Base-by-base conservation (phyloP, 2,329 filamentous ascomycete species). In the Ophiocordyceps camponoti-leonardi region DNA sequence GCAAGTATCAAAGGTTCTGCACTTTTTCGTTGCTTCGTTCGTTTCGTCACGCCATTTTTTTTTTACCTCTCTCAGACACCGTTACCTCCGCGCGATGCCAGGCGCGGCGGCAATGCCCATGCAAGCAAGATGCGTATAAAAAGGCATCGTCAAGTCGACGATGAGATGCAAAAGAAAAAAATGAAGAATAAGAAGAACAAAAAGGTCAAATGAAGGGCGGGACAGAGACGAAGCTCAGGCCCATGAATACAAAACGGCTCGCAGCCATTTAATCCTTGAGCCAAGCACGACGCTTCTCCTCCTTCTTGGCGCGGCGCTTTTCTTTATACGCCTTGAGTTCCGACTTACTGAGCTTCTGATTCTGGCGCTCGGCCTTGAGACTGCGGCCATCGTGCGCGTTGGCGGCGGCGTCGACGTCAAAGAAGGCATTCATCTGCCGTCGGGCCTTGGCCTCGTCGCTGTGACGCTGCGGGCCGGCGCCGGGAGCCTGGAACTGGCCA, bases 271-370 rank as follows among this genome's bases (percentile, higher is more conserved):
- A 95, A 64, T 94, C 88, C 55, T 80, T 72, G 56, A 96, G 64
- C 86, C 92, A 98, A 11, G 87, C 90, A 51, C 88, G 72, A 49
- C 88, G 74, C 67, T 94, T 96, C 68, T 95, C 87, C 61, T 95
- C 87, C 65, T 96, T 96, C 67, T 79, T 86, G 41, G 84, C 84
- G 49, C 79, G 76, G 50, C 87, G 73, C 73, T 93, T 94, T 62
- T 94, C 83, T 64, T 88, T 92, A 67, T 90, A 94, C 47, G 81
- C 79, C 67, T 93, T 90, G 51, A 98, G 67, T 66, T 98, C 86
- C 49, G 83, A 71, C 69, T 90, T 94, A 47, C 68, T 82, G 22
- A 90, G 72, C 64, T 86, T 87, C 73, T 92, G 88, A 46, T 80
- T 79, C 47, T 83, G 80, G 46, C 92, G 74, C 68, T 98, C 92